Base-by-base conservation (phyloP, 805 yeast genomes). In the Candida nitratophila region DNA sequence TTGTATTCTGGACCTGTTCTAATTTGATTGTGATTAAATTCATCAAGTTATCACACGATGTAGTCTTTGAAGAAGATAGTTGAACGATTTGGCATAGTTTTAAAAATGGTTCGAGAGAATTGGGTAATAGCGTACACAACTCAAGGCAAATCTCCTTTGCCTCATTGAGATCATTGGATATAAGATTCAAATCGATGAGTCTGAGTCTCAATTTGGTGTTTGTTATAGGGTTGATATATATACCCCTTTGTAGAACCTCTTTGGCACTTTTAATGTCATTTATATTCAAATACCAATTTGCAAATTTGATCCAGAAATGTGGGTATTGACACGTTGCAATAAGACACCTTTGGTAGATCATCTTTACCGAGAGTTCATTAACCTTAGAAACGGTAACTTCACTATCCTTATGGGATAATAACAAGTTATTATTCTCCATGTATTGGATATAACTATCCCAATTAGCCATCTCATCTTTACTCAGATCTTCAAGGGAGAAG, bases 361-460 rank as follows among this genome's bases (percentile, higher is more conserved):
- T 65, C 14, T 52, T 54, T 7, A 61, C 50, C 27, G 58, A 56
- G 35, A 56, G 42, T 6, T 47, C 45, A 42, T 57, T 55, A 22
- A 57, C 53, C 34, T 44, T 47, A 4, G 51, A 50, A 14, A 51
- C 42, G 1, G 43, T 35, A 16, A 53, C 43, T 33, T 54, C 57
- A 3, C 47, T 37, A 17, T 52, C 59, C 34, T 51, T 54, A 5
- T 44, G 47, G 1, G 56, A 47, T 6, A 44, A 26, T 39, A 53
- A 57, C 19, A 62, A 42, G 16, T 49, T 53, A 36, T 51, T 37
- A 9, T 54, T 55, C 50, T 83, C 87, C 32, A 77, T 61, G 45
- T 69, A 76, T 48, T 71, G 72, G 32, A 84, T 52, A 57, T 83
- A 87, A 26, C 66, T 58, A 43, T 71, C 75, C 79, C 95, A 83